phyloP scores from a whole-genome alignment of 345 rosid genomes.

The Populus pruinosa region DNA sequence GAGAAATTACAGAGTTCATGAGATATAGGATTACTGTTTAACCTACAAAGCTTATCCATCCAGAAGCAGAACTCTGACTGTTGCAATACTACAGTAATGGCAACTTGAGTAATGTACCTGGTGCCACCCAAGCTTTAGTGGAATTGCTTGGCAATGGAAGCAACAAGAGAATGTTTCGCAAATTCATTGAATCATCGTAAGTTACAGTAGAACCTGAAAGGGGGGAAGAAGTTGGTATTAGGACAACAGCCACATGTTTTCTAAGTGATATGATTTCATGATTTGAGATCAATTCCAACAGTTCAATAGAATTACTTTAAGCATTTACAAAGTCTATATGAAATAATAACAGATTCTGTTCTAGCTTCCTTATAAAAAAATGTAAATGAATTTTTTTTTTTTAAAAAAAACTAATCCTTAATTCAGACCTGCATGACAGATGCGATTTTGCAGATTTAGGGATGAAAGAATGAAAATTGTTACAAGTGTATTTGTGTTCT shows the following conservation, averaged over 20 bases:
- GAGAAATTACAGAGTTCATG: not conserved
- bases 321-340: no score
- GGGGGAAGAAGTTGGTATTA: not conserved
- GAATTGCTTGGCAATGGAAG: constrained; percentile 76
- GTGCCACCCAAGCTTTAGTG: constrained; percentile 53
- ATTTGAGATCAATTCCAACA: no score
- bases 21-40: not conserved
- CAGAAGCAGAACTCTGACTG: not conserved
- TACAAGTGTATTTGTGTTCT: not conserved
- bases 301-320: no score
- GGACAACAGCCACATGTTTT: not conserved
- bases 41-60: not conserved
- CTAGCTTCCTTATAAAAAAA: no score
- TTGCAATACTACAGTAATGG: not conserved
- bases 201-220: constrained; percentile 57
- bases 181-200: constrained; percentile 74
- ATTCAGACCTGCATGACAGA: not conserved
- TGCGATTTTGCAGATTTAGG: not conserved
- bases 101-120: constrained; percentile 49
- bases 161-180: constrained; percentile 89
- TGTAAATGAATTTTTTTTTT: no score
- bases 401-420: not conserved
- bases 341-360: no score
- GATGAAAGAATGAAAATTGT: not conserved
- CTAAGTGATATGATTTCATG: no score